These are phyloP conservation scores for Thozetella sp. DNA, from an alignment of 495 filamentous ascomycete genomes.

Conservation along the genomic window DNA sequence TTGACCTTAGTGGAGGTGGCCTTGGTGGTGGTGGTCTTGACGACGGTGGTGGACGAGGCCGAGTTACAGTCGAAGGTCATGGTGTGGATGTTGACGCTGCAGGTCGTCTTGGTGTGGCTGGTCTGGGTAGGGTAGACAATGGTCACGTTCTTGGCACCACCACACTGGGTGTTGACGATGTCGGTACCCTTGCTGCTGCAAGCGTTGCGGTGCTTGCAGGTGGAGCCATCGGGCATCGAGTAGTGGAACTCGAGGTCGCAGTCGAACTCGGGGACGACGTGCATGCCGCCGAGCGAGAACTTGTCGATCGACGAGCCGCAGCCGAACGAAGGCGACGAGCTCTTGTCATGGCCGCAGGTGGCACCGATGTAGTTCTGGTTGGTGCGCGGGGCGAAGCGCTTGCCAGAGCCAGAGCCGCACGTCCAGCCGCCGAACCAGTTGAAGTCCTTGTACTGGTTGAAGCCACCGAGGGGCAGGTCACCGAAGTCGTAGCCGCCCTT, in stretches of 20 bases:
- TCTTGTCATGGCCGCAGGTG: constrained; percentile 46
- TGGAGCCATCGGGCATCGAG: constrained; percentile 75
- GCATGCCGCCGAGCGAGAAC: constrained; percentile 76
- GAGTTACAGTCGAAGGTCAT: constrained; percentile 81
- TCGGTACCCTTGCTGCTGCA: constrained; percentile 67
- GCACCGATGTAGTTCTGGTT: constrained; percentile 66
- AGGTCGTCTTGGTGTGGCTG: constrained; percentile 50
- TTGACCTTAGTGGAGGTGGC: constrained; percentile 18
- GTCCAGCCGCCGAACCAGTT: constrained; percentile 67
- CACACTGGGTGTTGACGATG: constrained; percentile 84
- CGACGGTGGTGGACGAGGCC: constrained; percentile 35
- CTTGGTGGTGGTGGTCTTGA: constrained; percentile 26
- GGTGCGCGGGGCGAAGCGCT: constrained; percentile 45
- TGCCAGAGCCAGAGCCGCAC: constrained; percentile 59
- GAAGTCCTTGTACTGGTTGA: constrained; percentile 70
- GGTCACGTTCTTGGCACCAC: constrained; percentile 80
- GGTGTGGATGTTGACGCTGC: constrained; percentile 73
- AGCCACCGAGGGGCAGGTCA: constrained; percentile 61
- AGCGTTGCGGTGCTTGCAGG: constrained; percentile 70
- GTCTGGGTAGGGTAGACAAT: constrained; percentile 69
- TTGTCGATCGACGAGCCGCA: constrained; percentile 51
- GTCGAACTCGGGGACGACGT: constrained; percentile 72
- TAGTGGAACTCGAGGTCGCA: constrained; percentile 82
- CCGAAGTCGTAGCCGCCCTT: constrained; percentile 70
- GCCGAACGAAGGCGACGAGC: constrained; percentile 59